A percentile compares a stretch with the other conserved stretches of the same genome.
phyloP scores from a whole-genome alignment of 1,284 basidiomycete genomes.

The Papiliotrema fonsecae region DNA sequence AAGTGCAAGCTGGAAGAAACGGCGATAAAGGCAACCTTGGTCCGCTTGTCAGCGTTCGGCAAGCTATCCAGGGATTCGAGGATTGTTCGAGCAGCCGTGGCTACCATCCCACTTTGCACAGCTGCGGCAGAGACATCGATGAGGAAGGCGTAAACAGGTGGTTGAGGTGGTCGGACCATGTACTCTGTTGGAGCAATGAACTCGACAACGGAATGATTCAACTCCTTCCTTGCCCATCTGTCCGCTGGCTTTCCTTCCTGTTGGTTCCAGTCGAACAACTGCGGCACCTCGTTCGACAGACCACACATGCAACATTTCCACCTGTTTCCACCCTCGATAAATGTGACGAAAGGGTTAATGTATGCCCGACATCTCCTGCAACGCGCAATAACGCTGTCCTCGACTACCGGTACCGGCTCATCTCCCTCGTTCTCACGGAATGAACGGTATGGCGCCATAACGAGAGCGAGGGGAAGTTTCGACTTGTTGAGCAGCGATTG shows the following conservation, averaged over 20 bases:
- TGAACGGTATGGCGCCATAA: constrained; percentile 88
- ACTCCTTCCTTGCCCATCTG: constrained; percentile 86
- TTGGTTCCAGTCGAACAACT: constrained; percentile 98
- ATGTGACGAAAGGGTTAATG: constrained; percentile 98
- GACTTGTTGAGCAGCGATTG: constrained; percentile 84
- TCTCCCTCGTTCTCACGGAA: constrained; percentile 53
- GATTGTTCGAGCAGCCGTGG: constrained; percentile 91
- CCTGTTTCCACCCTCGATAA: constrained; percentile 95
- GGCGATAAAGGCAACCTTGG: constrained; percentile 87
- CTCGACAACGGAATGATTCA: constrained; percentile 91
- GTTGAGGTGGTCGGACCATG: constrained; percentile 96
- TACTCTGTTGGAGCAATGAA: constrained; percentile 98
- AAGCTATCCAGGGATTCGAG: constrained; percentile 91
- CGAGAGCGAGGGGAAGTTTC: constrained; percentile 85
- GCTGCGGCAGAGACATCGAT: constrained; percentile 94
- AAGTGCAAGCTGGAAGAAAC: constrained; percentile 94
- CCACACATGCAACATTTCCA: constrained; percentile 99
- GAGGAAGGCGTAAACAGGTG: constrained; percentile 93
- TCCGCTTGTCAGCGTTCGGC: constrained; percentile 89
- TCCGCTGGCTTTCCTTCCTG: constrained; percentile 89
- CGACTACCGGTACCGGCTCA: constrained; percentile 76
- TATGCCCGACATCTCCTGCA: constrained; percentile 96
- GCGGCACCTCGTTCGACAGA: constrained; percentile 97
- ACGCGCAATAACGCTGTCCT: constrained; percentile 93
- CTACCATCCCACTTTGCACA: constrained; percentile 93